A percentile compares a stretch with the other conserved stretches of the same genome.
Conservation (phyloP, 768 basidiomycete genomes). For the Lactarius quietus region DNA sequence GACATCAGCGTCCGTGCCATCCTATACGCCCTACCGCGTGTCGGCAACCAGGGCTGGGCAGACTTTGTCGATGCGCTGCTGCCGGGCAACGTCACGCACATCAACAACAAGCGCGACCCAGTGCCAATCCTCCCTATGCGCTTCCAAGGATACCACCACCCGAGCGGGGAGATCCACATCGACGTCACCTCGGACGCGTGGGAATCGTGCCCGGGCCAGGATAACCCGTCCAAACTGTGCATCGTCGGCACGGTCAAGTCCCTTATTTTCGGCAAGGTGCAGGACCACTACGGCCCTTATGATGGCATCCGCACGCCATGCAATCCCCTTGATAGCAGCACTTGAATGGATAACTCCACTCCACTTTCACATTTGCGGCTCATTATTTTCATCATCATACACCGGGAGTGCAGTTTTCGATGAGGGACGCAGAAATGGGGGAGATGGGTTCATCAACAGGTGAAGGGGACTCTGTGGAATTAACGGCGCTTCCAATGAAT, state of each 20-base stretch:
- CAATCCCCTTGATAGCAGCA: too few relatives aligned
- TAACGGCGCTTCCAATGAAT: too few relatives aligned
- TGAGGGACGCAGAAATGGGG: too few relatives aligned
- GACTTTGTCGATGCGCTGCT: conserved; percentile 24
- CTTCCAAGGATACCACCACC: conserved; percentile 48
- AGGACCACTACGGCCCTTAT: conserved; percentile 1
- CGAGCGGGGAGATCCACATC: conserved; percentile 54
- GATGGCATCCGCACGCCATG: not conserved
- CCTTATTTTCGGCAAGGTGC: not conserved
- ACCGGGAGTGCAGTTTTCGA: too few relatives aligned
- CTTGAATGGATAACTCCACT: not conserved
- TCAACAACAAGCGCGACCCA: conserved; percentile 40
- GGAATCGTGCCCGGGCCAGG: conserved; percentile 40
- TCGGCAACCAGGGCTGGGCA: conserved; percentile 40
- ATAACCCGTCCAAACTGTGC: conserved; percentile 1
- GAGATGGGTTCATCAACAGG: too few relatives aligned
- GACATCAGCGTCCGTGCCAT: conserved; percentile 38
- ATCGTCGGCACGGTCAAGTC: not conserved
- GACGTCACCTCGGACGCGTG: conserved; percentile 37
- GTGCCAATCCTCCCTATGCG: conserved; percentile 56
- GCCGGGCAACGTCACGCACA: conserved; percentile 28
- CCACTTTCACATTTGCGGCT: too few relatives aligned
- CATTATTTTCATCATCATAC: too few relatives aligned
- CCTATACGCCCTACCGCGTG: conserved; percentile 47
- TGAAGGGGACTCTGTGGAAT: too few relatives aligned